Evolutionary conservation across 163 green algal genomes (phyloP).

Genomic region (Chlamydomonas reinhardtii): DNA sequence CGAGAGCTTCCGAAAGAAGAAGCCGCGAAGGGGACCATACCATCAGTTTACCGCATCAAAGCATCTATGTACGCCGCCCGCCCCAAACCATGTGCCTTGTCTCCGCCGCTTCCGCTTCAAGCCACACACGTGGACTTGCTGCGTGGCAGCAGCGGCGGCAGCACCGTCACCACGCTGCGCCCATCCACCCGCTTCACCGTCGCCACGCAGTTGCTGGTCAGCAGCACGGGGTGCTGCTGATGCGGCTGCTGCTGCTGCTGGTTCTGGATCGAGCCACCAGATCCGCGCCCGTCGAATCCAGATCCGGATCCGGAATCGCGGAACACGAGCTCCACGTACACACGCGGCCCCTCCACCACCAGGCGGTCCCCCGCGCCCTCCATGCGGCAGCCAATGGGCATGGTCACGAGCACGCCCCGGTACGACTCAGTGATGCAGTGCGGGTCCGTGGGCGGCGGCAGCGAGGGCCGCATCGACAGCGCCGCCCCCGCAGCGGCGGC

Average conservation of each 20-base stretch:
- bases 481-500: neutral
- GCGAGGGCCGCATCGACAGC: too few species aligned
- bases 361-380: neutral
- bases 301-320: neutral
- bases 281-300: neutral
- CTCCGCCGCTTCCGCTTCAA: too few species aligned
- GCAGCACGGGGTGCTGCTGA: neutral
- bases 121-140: too few species aligned
- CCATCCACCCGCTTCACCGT: constrained; percentile 9
- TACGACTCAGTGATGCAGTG: neutral
- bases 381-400: constrained; percentile 4
- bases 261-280: neutral
- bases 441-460: neutral
- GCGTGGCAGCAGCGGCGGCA: neutral
- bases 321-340: constrained; percentile 22
- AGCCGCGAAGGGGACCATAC: too few species aligned
- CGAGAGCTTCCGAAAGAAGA: too few species aligned
- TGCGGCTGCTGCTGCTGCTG: neutral
- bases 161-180: neutral
- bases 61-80: too few species aligned
- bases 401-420: neutral
- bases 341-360: neutral
- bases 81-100: too few species aligned
- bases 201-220: constrained; percentile 26
- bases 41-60: too few species aligned